phyloP scores from a whole-genome alignment of 2,329 filamentous ascomycete species.

The Pyrenophora seminiperda region DNA sequence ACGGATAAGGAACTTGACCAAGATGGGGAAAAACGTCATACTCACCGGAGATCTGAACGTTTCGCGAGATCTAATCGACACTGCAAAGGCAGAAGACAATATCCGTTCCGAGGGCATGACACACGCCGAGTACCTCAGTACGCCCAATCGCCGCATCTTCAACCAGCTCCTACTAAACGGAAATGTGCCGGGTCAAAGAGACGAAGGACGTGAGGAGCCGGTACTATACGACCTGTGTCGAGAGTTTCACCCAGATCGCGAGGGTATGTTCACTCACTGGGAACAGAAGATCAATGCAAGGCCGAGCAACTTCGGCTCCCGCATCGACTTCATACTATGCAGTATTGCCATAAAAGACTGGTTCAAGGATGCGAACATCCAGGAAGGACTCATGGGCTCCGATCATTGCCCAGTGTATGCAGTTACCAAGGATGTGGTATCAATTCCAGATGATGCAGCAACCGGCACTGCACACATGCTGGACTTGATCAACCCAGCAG shows the following conservation, averaged over 20 bases:
- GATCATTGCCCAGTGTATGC: conserved; percentile 96
- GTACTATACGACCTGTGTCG: conserved; percentile 85
- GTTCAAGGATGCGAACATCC: conserved; percentile 82
- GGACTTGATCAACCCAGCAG: conserved; percentile 79
- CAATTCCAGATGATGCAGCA: conserved; percentile 29
- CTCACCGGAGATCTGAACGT: conserved; percentile 91
- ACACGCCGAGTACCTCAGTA: conserved; percentile 72
- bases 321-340: conserved; percentile 93
- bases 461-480: conserved; percentile 60
- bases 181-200: conserved; percentile 67
- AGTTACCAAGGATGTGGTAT: conserved; percentile 68
- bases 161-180: conserved; percentile 84
- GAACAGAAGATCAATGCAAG: conserved; percentile 92
- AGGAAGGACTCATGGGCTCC: conserved; percentile 90
- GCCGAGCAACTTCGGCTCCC: conserved; percentile 89
- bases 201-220: conserved; percentile 70
- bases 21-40: conserved; percentile 81
- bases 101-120: conserved; percentile 72
- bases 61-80: conserved; percentile 70
- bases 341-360: conserved; percentile 77
- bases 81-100: conserved; percentile 72
- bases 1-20: conserved; percentile 80
- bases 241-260: conserved; percentile 75
- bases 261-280: conserved; percentile 97
- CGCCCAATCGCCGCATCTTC: conserved; percentile 75